These are phyloP conservation scores for Chrysoporthe austroafricana DNA, from an alignment of 2,329 filamentous ascomycete species.

Conservation along the genomic window DNA sequence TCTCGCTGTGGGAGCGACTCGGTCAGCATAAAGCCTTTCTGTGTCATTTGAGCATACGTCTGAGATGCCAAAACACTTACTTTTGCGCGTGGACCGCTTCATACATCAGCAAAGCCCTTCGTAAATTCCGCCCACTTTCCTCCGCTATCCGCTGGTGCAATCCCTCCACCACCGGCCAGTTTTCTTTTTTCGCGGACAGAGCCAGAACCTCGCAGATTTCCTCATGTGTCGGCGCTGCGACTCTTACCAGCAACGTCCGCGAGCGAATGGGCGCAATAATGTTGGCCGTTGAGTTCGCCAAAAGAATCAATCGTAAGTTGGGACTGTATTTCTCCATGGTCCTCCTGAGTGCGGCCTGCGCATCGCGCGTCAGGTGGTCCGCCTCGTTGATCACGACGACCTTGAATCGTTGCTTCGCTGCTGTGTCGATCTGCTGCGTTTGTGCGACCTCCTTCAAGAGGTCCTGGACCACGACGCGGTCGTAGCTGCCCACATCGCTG, in stretches of 20 bases:
- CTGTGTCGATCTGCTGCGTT: conserved; percentile 96
- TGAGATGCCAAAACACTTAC: conserved; percentile 55
- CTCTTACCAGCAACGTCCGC: conserved; percentile 86
- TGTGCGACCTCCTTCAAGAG: conserved; percentile 97
- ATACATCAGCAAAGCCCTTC: conserved; percentile 92
- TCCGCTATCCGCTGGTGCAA: conserved; percentile 85
- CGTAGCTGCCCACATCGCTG: conserved; percentile 94
- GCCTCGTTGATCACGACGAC: conserved; percentile 99
- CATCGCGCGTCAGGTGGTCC: conserved; percentile 90
- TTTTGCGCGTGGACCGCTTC: conserved; percentile 97
- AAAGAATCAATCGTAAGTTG: conserved; percentile 85
- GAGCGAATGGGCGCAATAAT: conserved; percentile 98
- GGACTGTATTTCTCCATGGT: conserved; percentile 99
- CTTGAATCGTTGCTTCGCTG: conserved; percentile 92
- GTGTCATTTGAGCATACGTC: not conserved
- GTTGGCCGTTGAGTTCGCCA: conserved; percentile 96
- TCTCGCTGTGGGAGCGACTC: conserved; percentile 66
- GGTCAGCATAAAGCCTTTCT: conserved; percentile 16
- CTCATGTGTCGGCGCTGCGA: conserved; percentile 82
- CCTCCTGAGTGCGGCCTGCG: conserved; percentile 88
- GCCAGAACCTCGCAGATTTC: conserved; percentile 83
- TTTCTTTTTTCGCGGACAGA: conserved; percentile 74
- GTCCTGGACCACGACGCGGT: conserved; percentile 94
- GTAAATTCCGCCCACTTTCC: conserved; percentile 88
- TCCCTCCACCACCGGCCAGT: conserved; percentile 75